Base-by-base conservation (phyloP, 306 rosid species). In the Cicer cuneatum region DNA sequence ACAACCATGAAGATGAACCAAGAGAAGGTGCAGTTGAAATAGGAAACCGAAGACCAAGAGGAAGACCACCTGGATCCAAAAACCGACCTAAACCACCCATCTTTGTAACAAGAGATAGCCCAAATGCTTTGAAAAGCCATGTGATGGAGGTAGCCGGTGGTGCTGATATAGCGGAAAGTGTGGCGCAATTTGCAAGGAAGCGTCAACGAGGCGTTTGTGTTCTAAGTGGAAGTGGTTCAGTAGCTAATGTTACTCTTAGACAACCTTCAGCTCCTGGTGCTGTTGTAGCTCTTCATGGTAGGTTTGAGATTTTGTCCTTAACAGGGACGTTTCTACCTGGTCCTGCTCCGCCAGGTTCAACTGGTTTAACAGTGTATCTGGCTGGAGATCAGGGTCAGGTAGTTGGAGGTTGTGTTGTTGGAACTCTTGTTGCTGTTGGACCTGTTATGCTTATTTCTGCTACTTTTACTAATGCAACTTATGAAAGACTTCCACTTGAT, bases 181-280 rank as follows among this genome's bases (percentile, higher is more conserved):
- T 95, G 0, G 98, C 97, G 0, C 93, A 89, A 12, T 95, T 92
- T 7, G 90, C 99, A 0, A 72, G 99, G 58, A 59, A 90, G 79
- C 98, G 98, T 11, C 99, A 91, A 57, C 87, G 99, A 11, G 99
- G 99, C 2, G 92, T 95, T 18, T 95, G 99, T 40, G 98, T 95
- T 8, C 90, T 95, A 54, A 95, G 96, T 45, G 99, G 96, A 0
- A 95, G 91, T 40, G 99, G 99, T 49, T 89, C 89, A 0, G 98
- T 95, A 0, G 92, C 96, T 29, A 92, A 95, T 81, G 99, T 95
- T 13, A 90, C 96, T 8, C 86, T 95, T 1, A 73, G 96, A 35
- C 98, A 95, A 56, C 96, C 99, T 0, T 74, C 99, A 0, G 93
- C 97, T 1, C 96, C 93, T 0, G 97, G 92, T 1, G 87, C 97